Evolutionary conservation across 768 basidiomycete species (phyloP).

Genomic region (Serendipita sp.): DNA sequence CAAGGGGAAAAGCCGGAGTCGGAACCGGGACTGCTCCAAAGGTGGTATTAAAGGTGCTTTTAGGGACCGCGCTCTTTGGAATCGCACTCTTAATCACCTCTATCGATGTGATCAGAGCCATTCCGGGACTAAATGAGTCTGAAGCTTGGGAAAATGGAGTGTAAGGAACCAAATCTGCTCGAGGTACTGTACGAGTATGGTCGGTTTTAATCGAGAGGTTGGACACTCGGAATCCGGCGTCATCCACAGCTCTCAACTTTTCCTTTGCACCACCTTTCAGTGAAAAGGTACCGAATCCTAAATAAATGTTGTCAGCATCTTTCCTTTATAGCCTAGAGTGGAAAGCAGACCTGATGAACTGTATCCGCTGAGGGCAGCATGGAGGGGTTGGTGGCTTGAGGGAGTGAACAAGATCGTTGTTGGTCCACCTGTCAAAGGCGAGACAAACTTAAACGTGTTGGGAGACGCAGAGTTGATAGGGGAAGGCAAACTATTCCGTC

Average conservation of each 20-base stretch:
- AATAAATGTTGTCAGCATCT: background rate
- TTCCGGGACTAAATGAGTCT: background rate
- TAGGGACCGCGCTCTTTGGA: background rate
- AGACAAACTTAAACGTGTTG: background rate
- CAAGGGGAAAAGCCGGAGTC: no score
- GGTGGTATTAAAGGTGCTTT: no score
- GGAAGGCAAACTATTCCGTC: conserved; percentile 1
- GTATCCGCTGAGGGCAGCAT: background rate
- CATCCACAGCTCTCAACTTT: background rate
- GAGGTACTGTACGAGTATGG: background rate
- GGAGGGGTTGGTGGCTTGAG: background rate
- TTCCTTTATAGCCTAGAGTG: background rate
- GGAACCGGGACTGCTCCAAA: no score
- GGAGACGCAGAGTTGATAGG: background rate
- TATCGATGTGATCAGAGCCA: background rate
- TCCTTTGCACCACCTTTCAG: background rate
- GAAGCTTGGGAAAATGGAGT: conserved; percentile 1
- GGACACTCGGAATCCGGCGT: background rate
- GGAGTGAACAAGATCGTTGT: conserved; percentile 1
- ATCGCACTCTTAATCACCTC: background rate
- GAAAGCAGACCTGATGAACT: background rate
- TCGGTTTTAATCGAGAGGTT: conserved; percentile 5
- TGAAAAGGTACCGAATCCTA: conserved; percentile 2
- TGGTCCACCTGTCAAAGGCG: conserved; percentile 4
- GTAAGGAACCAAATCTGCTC: background rate